A percentile compares a stretch with the other conserved stretches of the same genome.
phyloP scores from a whole-genome alignment of 306 rosid genomes.

The Ammopiptanthus mongolicus region DNA sequence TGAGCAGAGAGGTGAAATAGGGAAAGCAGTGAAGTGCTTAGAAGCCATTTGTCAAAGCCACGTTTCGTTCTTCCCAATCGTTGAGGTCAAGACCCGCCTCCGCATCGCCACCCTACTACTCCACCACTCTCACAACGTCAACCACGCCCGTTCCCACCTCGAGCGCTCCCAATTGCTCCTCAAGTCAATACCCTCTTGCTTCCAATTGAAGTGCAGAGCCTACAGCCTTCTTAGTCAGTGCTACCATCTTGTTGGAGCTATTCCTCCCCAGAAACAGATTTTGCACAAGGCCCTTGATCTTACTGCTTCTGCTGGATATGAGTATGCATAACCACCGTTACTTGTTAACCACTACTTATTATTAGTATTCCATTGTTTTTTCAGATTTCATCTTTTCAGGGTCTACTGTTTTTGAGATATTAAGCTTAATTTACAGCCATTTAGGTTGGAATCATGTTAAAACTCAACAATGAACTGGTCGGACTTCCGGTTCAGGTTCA shows the following conservation, averaged over 20 bases:
- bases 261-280: slow-evolving; percentile 77
- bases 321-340: too few relatives aligned
- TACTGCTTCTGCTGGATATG: slow-evolving; percentile 47
- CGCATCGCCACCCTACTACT: slow-evolving; percentile 86
- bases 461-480: too few relatives aligned
- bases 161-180: slow-evolving; percentile 87
- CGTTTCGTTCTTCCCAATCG: slow-evolving; percentile 80
- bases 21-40: slow-evolving; percentile 71
- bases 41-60: slow-evolving; percentile 89
- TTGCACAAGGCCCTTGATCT: slow-evolving; percentile 79
- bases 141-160: slow-evolving; percentile 82
- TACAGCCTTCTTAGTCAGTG: slow-evolving; percentile 87
- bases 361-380: neutral
- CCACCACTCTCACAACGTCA: slow-evolving; percentile 74
- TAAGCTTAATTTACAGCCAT: neutral
- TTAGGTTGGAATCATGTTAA: neutral
- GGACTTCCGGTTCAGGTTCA: too few relatives aligned
- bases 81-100: slow-evolving; percentile 90
- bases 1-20: slow-evolving; percentile 66
- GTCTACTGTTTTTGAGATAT: neutral
- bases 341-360: too few relatives aligned
- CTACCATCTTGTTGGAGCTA: slow-evolving; percentile 87
- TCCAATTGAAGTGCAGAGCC: slow-evolving; percentile 83
- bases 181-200: slow-evolving; percentile 79
- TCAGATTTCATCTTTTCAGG: neutral